Evolutionary conservation across 495 filamentous ascomycete species (phyloP).

Genomic region (Daldinia grandis): DNA sequence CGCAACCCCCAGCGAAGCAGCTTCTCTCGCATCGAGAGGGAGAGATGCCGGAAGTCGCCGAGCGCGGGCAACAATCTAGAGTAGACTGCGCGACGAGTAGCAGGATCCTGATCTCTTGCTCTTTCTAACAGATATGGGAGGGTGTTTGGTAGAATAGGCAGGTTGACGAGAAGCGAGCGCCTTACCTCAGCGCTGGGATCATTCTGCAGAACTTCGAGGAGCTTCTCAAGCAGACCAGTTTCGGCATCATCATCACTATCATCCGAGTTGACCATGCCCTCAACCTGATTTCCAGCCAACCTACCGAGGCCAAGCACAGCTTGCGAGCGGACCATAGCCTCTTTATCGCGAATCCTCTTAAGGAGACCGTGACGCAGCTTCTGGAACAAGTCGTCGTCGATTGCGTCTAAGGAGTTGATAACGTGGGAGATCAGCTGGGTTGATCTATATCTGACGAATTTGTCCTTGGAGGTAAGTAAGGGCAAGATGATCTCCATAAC

Average conservation of each 20-base stretch:
- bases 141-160: constrained; percentile 80
- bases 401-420: constrained; percentile 89
- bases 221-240: constrained; percentile 74
- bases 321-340: constrained; percentile 88
- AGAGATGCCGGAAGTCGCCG: constrained; percentile 95
- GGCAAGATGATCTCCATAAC: constrained; percentile 74
- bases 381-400: constrained; percentile 89
- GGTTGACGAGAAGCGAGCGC: constrained; percentile 84
- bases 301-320: constrained; percentile 90
- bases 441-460: constrained; percentile 86
- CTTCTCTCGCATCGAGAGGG: constrained; percentile 94
- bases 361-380: constrained; percentile 76
- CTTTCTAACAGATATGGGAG: constrained; percentile 93
- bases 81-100: constrained; percentile 85
- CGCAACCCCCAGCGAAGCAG: constrained; percentile 93
- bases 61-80: constrained; percentile 86
- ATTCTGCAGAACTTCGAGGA: constrained; percentile 93
- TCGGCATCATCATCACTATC: constrained; percentile 66
- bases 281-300: constrained; percentile 80
- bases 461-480: constrained; percentile 83
- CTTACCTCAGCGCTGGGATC: constrained; percentile 94
- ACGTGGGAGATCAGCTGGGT: constrained; percentile 87
- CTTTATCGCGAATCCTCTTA: constrained; percentile 90
- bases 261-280: constrained; percentile 75
- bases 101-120: constrained; percentile 85